These are phyloP conservation scores for Hypoxylon rickii DNA, from an alignment of 495 filamentous ascomycete genomes.

Conservation along the genomic window DNA sequence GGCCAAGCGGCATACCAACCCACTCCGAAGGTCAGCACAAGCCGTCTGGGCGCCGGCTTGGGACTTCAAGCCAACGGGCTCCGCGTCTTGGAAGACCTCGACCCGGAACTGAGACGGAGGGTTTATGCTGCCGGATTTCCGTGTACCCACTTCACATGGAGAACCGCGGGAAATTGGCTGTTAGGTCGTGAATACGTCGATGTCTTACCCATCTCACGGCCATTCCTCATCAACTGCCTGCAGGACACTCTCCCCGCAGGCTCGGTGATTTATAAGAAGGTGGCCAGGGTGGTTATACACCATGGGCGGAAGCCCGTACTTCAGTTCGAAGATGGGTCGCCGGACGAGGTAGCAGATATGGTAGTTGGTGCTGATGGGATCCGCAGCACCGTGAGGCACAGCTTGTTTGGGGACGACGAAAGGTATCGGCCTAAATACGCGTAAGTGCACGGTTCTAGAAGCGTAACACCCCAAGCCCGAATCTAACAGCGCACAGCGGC, in stretches of 20 bases:
- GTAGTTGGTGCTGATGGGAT: conserved; percentile 66
- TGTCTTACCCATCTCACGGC: conserved; percentile 12
- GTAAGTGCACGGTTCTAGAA: conserved; percentile 16
- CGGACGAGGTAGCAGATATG: conserved; percentile 53
- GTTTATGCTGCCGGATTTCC: conserved; percentile 15
- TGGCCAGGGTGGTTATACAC: conserved; percentile 4
- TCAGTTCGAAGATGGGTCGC: conserved; percentile 41
- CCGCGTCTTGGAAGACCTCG: conserved; percentile 21
- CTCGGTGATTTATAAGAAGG: conserved; percentile 14
- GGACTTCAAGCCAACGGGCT: conserved; percentile 35
- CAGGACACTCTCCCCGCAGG: conserved; percentile 7
- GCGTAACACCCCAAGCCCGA: not conserved
- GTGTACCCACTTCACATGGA: conserved; percentile 16
- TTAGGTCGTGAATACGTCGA: conserved; percentile 16
- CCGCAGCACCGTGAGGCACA: conserved; percentile 52
- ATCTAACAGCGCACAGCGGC: conserved; percentile 38
- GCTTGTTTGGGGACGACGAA: conserved; percentile 47
- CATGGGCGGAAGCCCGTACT: conserved; percentile 28
- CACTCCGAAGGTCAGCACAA: not conserved
- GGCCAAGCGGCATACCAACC: not conserved
- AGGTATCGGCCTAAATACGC: conserved; percentile 35
- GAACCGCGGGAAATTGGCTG: conserved; percentile 14
- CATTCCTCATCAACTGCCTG: conserved; percentile 18
- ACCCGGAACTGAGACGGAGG: conserved; percentile 3
- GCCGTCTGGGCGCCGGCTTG: conserved; percentile 45